These are phyloP conservation scores for Calocybe indica DNA, from an alignment of 768 basidiomycete genomes.

Conservation along the genomic window DNA sequence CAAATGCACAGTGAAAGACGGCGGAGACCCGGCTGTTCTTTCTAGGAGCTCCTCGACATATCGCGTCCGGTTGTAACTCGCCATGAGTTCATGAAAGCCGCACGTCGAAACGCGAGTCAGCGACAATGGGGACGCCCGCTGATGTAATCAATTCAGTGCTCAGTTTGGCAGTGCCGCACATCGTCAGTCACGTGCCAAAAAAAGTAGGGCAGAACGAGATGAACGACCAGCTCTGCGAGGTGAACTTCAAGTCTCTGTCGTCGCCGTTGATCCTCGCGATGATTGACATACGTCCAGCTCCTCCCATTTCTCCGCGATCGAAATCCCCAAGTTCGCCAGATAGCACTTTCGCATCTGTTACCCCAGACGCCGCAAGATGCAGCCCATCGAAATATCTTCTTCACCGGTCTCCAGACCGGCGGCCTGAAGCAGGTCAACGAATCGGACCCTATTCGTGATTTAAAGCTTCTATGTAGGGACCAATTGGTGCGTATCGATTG, in stretches of 20 bases:
- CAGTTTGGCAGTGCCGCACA: no score
- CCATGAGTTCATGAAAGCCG: slow-evolving; percentile 32
- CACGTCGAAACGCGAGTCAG: no score
- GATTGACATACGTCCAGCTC: slow-evolving; percentile 42
- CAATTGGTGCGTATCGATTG: slow-evolving; percentile 51
- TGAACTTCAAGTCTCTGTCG: slow-evolving; percentile 13
- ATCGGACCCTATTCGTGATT: slow-evolving; percentile 65
- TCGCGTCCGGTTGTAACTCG: slow-evolving; percentile 70
- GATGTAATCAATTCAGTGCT: slow-evolving; percentile 9
- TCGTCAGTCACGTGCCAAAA: slow-evolving; percentile 25
- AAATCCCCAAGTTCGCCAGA: slow-evolving; percentile 82
- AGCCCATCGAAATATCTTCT: slow-evolving; percentile 70
- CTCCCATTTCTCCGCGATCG: slow-evolving; percentile 79
- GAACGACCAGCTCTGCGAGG: slow-evolving; percentile 45
- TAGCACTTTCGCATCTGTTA: slow-evolving; percentile 81
- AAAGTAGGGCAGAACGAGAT: slow-evolving; percentile 19
- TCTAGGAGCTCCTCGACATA: slow-evolving; percentile 56
- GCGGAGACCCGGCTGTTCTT: slow-evolving; percentile 45
- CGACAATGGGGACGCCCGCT: not conserved
- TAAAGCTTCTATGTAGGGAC: slow-evolving; percentile 86
- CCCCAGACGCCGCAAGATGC: slow-evolving; percentile 72
- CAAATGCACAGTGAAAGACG: slow-evolving; percentile 77
- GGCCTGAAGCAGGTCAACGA: slow-evolving; percentile 57
- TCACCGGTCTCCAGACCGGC: slow-evolving; percentile 50
- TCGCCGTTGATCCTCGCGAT: not conserved